A percentile compares a stretch with the other conserved stretches of the same genome.
These are phyloP conservation scores for Monilinia fructigena DNA, from an alignment of 2,329 filamentous ascomycete species.

Conservation along the genomic window DNA sequence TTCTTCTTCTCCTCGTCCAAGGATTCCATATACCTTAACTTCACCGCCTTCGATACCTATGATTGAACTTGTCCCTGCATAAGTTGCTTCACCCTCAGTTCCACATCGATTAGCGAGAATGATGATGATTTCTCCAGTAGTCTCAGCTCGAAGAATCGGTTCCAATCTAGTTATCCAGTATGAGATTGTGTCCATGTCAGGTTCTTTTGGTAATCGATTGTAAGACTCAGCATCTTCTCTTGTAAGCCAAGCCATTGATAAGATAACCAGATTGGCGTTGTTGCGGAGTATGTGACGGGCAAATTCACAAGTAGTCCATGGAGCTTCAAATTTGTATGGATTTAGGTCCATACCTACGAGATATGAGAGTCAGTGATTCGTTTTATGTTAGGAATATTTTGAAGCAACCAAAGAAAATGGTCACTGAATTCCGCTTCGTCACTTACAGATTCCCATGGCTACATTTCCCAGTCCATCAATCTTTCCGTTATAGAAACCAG, in stretches of 20 bases:
- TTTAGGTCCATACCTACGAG: slow-evolving; percentile 58
- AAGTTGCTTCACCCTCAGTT: slow-evolving; percentile 62
- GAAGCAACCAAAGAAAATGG: slow-evolving; percentile 17
- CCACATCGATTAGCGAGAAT: slow-evolving; percentile 72
- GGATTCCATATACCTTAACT: slow-evolving; percentile 65
- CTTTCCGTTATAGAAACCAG: slow-evolving; percentile 49
- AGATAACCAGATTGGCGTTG: slow-evolving; percentile 60
- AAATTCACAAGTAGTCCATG: slow-evolving; percentile 52
- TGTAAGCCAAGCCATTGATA: slow-evolving; percentile 79
- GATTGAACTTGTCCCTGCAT: slow-evolving; percentile 72
- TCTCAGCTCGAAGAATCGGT: slow-evolving; percentile 56
- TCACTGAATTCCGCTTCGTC: slow-evolving; percentile 17
- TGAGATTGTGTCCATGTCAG: slow-evolving; percentile 69
- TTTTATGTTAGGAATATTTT: not conserved
- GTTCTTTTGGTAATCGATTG: slow-evolving; percentile 52
- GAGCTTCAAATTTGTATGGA: slow-evolving; percentile 52
- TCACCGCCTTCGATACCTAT: slow-evolving; percentile 64
- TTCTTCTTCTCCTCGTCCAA: slow-evolving; percentile 69
- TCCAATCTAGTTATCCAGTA: slow-evolving; percentile 75
- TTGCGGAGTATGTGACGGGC: slow-evolving; percentile 53
- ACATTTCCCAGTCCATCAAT: slow-evolving; percentile 52
- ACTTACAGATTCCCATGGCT: slow-evolving; percentile 59
- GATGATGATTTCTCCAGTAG: slow-evolving; percentile 60
- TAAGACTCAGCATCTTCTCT: slow-evolving; percentile 49
- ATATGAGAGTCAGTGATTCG: not conserved